Conservation (phyloP, 306 rosid species). For the Begonia masoniana region DNA sequence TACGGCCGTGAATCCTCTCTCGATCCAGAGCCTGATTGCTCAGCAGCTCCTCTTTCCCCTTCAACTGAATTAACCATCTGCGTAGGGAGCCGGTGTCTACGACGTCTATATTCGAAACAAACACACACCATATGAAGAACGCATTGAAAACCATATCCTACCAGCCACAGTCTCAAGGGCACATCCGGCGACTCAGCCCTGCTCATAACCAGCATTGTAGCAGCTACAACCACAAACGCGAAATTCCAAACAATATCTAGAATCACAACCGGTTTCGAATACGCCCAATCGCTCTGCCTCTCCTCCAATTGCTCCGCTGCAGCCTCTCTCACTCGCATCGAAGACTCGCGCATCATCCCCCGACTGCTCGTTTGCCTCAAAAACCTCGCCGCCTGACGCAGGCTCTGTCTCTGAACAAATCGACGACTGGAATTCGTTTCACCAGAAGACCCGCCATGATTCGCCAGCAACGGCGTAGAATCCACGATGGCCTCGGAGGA, state of each 20-base stretch:
- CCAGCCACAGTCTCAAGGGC: conserved; percentile 79
- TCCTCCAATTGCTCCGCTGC: conserved; percentile 97
- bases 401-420: conserved; percentile 53
- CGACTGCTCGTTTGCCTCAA: conserved; percentile 84
- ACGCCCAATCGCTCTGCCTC: conserved; percentile 98
- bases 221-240: conserved; percentile 57
- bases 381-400: conserved; percentile 83
- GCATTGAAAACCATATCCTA: conserved; percentile 74
- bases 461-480: conserved; percentile 48
- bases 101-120: conserved; percentile 48
- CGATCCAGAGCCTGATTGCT: conserved; percentile 27
- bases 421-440: conserved; percentile 46
- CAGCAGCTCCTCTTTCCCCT: conserved; percentile 31
- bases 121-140: conserved; percentile 69
- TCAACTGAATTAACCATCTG: conserved; percentile 11
- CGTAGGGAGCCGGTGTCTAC: conserved; percentile 29
- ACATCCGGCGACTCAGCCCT: conserved; percentile 38
- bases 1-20: conserved; percentile 41
- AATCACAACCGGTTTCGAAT: conserved; percentile 81
- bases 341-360: conserved; percentile 82
- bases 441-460: conserved; percentile 37
- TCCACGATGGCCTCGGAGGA: conserved; percentile 69
- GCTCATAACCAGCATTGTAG: conserved; percentile 43
- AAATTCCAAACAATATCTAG: conserved; percentile 84
- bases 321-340: conserved; percentile 74